Evolutionary conservation across 305 asterid genomes (phyloP).

Genomic region (Salvia sclarea): DNA sequence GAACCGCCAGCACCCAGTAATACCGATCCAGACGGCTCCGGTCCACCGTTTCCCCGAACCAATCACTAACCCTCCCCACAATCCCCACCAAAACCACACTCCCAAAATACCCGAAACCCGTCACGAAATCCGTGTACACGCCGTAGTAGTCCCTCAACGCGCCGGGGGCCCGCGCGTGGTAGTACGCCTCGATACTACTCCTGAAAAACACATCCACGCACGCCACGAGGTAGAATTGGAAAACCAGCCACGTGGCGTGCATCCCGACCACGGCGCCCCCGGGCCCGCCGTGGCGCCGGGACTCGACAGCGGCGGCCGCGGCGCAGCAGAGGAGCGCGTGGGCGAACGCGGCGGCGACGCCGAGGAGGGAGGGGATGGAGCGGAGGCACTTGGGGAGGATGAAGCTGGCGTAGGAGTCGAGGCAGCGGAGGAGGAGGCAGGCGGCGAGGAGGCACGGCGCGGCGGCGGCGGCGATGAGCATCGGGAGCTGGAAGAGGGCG

Average conservation of each 20-base stretch:
- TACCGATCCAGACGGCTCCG: slow-evolving; percentile 50
- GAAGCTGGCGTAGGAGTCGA: background rate
- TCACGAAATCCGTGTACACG: slow-evolving; percentile 29
- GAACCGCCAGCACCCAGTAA: slow-evolving; percentile 42
- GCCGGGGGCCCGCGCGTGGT: slow-evolving; percentile 30
- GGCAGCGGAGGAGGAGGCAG: background rate
- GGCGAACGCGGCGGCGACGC: background rate
- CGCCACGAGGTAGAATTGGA: slow-evolving; percentile 39
- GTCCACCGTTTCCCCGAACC: slow-evolving; percentile 41
- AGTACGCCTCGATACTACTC: slow-evolving; percentile 25
- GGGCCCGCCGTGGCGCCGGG: slow-evolving; percentile 10
- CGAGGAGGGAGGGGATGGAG: background rate
- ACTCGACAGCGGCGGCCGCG: slow-evolving; percentile 22
- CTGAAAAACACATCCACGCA: slow-evolving; percentile 32
- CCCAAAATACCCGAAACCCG: slow-evolving; percentile 32
- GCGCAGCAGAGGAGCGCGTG: slow-evolving; percentile 7
- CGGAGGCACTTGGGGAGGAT: background rate
- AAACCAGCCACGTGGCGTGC: slow-evolving; percentile 36
- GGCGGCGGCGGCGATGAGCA: background rate
- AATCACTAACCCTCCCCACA: slow-evolving; percentile 35
- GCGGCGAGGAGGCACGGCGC: background rate
- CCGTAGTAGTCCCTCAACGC: slow-evolving; percentile 23
- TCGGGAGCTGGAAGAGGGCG: background rate
- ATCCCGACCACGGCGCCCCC: background rate
- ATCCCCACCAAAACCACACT: slow-evolving; percentile 35